Evolutionary conservation across 2,329 filamentous ascomycete species (phyloP).

Genomic region (Parafenestella ontariensis): DNA sequence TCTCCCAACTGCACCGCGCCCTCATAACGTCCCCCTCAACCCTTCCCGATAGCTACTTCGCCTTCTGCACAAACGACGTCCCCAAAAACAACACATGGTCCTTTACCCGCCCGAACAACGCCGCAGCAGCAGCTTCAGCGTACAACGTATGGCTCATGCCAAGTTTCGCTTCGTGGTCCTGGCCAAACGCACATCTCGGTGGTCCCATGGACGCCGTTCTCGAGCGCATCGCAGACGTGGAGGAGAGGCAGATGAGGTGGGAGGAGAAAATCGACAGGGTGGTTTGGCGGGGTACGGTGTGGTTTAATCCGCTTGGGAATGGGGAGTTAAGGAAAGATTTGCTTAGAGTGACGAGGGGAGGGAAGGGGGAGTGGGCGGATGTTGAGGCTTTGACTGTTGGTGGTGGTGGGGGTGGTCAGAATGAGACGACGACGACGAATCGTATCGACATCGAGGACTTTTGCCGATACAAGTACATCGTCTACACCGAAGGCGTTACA

Average conservation of each 20-base stretch:
- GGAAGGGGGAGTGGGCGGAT: constrained; percentile 27
- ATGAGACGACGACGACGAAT: too few species aligned
- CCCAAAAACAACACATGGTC: constrained; percentile 27
- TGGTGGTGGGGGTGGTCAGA: too few species aligned
- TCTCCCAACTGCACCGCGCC: constrained; percentile 23
- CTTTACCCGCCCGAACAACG: constrained; percentile 24
- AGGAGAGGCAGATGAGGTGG: constrained; percentile 9
- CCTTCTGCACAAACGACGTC: constrained; percentile 26
- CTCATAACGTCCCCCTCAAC: constrained; percentile 15
- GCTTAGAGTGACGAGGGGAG: constrained; percentile 17
- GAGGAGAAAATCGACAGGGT: constrained; percentile 21
- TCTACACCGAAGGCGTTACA: constrained; percentile 32
- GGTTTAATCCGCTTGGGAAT: constrained; percentile 27
- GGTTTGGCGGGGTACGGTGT: constrained; percentile 30
- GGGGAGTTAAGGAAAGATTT: constrained; percentile 25
- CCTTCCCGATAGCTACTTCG: constrained; percentile 23
- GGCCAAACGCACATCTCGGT: constrained; percentile 10
- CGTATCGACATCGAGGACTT: constrained; percentile 21
- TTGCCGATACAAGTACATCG: constrained; percentile 24
- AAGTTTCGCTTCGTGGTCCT: constrained; percentile 26
- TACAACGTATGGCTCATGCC: constrained; percentile 31
- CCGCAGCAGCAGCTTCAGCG: background rate
- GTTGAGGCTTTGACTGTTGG: constrained; percentile 15
- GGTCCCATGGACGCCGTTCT: constrained; percentile 18
- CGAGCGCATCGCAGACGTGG: constrained; percentile 10